These are phyloP conservation scores for Pseudogymnoascus sp. DNA, from an alignment of 2,329 filamentous ascomycete species.

Conservation along the genomic window DNA sequence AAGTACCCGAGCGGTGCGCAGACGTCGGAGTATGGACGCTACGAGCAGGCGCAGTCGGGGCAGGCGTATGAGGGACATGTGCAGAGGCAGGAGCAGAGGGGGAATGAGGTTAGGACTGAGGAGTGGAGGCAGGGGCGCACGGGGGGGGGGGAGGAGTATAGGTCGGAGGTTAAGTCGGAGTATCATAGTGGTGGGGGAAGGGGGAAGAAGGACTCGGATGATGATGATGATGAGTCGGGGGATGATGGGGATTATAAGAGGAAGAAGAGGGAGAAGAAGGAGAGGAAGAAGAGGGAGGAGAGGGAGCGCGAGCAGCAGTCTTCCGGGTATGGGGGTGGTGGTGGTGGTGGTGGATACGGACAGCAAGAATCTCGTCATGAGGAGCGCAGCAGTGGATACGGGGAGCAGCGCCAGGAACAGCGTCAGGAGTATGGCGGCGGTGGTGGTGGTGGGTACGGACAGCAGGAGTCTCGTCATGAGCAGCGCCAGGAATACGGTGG, in stretches of 20 bases:
- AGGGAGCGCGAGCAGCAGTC: constrained; percentile 18
- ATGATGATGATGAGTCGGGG: constrained; percentile 22
- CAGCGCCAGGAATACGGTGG: no score
- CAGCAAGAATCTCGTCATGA: background rate
- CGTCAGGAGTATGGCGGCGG: constrained; percentile 10
- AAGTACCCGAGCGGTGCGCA: constrained; percentile 49
- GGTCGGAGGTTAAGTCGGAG: background rate
- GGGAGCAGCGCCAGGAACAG: background rate
- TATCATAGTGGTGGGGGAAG: constrained; percentile 10
- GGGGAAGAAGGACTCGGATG: constrained; percentile 16
- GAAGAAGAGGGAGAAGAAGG: constrained; percentile 17
- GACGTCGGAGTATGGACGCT: constrained; percentile 52
- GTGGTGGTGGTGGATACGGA: constrained; percentile 14
- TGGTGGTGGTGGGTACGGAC: constrained; percentile 6
- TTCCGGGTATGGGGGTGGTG: background rate
- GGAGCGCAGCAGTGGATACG: constrained; percentile 10
- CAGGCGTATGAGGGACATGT: constrained; percentile 34
- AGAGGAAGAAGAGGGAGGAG: constrained; percentile 11
- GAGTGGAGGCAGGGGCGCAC: constrained; percentile 18
- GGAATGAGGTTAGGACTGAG: constrained; percentile 23
- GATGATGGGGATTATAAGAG: constrained; percentile 23
- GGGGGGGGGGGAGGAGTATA: constrained; percentile 17
- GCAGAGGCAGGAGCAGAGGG: constrained; percentile 51
- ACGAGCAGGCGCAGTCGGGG: constrained; percentile 42
- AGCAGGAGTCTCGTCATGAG: no score